Base-by-base conservation (phyloP, 1,284 basidiomycete genomes). In the Austroboletus novae-zelandiae region DNA sequence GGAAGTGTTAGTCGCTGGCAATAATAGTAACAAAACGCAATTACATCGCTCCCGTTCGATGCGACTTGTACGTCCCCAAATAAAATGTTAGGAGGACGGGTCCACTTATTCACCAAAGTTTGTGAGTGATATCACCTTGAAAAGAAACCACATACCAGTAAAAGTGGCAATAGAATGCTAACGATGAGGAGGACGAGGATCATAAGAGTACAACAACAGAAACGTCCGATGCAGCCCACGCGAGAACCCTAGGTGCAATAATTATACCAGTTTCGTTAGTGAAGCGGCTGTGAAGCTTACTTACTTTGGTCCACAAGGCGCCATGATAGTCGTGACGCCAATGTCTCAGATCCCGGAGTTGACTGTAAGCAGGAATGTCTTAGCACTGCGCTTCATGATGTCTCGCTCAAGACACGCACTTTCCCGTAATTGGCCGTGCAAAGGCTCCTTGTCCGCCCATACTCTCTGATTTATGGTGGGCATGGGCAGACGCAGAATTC, bases 21-120 rank as follows among this genome's bases (percentile, higher is more conserved):
- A 3, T 44, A 27, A 47, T 20, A 20, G 29, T 23, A 48, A 36
- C 4, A 47, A 32, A 41, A 39, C 45, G 59, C 54, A 61, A 71
- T 68, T 54, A 83, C 82, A 47, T 73, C 66, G 56, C 69, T 71
- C 47, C 67, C 66, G 55, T 66, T 67, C 55, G 68, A 58, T 58
- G 75, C 56, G 30, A 75, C 51, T 17, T 74, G 66, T 27, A 87
- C 78, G 40, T 70, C 65, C 41, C 86, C 82, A 52, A 94, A 74
- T n/a, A 69, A 64, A 48, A 94, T 72, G 54, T 82, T 80, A 0
- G 91, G 91, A 7, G 91, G 91, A 29, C 84, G 80, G 45, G 90
- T 77, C 81, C 85, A 94, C 91, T 18, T 34, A 34, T 34, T 34
- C 11, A 36, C 35, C 36, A 45, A 53, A 20, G 55, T 27, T 30